Evolutionary conservation across 2,329 filamentous ascomycete species (phyloP), one percentile per base, ranked within the genome.

Genomic region (Saccharata proteae): DNA sequence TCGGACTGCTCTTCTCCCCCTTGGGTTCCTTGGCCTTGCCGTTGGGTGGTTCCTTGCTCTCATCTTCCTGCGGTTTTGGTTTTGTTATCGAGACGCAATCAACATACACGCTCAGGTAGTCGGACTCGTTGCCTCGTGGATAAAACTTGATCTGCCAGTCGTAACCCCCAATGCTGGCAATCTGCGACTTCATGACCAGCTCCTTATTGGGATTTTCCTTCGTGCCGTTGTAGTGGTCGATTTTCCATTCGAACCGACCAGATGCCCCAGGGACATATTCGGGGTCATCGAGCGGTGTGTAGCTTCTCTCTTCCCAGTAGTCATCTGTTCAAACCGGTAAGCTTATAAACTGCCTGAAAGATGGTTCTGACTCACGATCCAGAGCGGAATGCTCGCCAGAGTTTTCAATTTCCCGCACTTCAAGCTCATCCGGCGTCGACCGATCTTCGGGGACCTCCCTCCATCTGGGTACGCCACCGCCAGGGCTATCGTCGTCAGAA

Each of bases 141-240:
- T 71, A 76, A 45, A 76, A 71, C 48, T 77, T 77, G 55, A 77
- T 69, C 34, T 67, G 71, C 72, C 72, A 77, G 46, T 74, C 71
- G 38, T 69, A 65, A 13, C 69, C 71, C 13, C 69, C 73, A 35
- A 77, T 57, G 16, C 53, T 62, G 8, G 71, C 65, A 5, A 62
- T 46, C 0, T 63, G 67, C 5, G 73, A 77, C 17, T 64, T 65
- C 64, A 76, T 71, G 39, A 76, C 57, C 23, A 64, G 59, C 21
- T 67, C 63, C 24, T 62, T 62, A 43, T 76, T 76, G 3, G 71
- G 72, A 3, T 64, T 63, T 29, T 75, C 69, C 30, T 61, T 65
- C 9, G 71, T 76, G 29, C 73, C 73, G 37, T 74, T 69, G 43
- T 74, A 69, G 23, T 62, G 59, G 18, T 69, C 63, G 25, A 77